phyloP scores from a whole-genome alignment of 768 basidiomycete genomes.

The Bullera alba region DNA sequence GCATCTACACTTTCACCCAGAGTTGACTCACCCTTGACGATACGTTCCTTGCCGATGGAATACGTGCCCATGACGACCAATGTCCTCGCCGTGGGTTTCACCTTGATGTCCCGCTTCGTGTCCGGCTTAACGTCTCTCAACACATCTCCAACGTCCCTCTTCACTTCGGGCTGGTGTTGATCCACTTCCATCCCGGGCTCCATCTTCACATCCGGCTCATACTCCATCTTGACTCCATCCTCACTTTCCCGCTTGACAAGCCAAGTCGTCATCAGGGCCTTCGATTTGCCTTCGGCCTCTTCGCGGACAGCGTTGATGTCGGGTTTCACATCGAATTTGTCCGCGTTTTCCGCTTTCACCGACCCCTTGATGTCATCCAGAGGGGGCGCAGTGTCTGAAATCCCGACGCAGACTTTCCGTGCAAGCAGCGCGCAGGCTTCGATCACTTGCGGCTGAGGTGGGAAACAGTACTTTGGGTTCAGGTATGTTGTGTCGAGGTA shows the following conservation, averaged over 20 bases:
- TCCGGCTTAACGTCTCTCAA: constrained; percentile 21
- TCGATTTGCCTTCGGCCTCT: constrained; percentile 29
- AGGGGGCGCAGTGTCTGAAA: constrained; percentile 23
- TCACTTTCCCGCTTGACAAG: constrained; percentile 37
- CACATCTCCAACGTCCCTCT: too few species aligned
- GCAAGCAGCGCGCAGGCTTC: constrained; percentile 84
- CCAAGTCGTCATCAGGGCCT: constrained; percentile 46
- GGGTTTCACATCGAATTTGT: constrained; percentile 9
- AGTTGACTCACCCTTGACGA: constrained; percentile 70
- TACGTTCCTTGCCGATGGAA: constrained; percentile 93
- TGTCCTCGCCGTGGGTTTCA: constrained; percentile 26
- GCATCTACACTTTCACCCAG: not conserved
- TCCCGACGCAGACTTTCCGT: constrained; percentile 51
- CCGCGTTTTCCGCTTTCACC: constrained; percentile 4
- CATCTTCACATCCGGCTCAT: constrained; percentile 25
- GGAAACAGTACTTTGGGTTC: constrained; percentile 88
- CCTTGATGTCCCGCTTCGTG: constrained; percentile 22
- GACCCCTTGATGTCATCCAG: constrained; percentile 14
- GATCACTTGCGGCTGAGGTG: constrained; percentile 89
- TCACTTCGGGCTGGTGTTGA: not conserved
- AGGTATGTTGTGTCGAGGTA: constrained; percentile 97
- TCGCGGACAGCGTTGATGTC: constrained; percentile 12
- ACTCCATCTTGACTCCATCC: constrained; percentile 11
- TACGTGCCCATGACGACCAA: constrained; percentile 59
- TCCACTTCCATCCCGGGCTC: constrained; percentile 11